Conservation (phyloP, 1,284 basidiomycete species). For the Serendipita sp. region DNA sequence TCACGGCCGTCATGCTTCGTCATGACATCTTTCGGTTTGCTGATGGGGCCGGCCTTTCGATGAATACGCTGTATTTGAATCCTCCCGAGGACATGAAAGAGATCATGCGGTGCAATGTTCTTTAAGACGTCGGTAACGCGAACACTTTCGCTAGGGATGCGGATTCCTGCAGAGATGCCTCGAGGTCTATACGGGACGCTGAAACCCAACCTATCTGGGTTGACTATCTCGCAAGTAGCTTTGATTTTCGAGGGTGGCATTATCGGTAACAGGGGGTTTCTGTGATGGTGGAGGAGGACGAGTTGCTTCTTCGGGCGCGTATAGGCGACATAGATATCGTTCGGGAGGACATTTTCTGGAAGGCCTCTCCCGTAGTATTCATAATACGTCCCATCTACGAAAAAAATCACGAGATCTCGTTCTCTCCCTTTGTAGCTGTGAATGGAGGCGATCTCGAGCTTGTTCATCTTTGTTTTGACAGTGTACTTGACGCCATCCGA, state of each 20-base stretch:
- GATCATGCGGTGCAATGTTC: not conserved
- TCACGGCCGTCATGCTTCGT: too few species aligned
- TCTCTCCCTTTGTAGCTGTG: slow-evolving; percentile 7
- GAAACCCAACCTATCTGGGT: not conserved
- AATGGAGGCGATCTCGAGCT: not conserved
- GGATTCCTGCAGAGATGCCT: too few species aligned
- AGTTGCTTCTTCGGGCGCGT: slow-evolving; percentile 4
- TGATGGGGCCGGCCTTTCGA: not conserved
- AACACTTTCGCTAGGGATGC: too few species aligned
- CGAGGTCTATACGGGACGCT: too few species aligned
- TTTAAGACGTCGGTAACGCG: not conserved
- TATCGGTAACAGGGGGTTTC: not conserved
- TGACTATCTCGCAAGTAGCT: not conserved
- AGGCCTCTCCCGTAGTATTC: not conserved
- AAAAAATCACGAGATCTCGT: slow-evolving; percentile 5
- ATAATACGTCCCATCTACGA: slow-evolving; percentile 4
- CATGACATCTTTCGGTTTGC: too few species aligned
- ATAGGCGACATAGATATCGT: not conserved
- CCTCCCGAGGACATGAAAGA: too few species aligned
- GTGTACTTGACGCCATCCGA: not conserved
- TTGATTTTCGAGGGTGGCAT: not conserved
- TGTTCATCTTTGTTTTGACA: not conserved
- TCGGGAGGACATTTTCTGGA: not conserved
- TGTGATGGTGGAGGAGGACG: not conserved
- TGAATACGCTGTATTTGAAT: not conserved